Conservation (phyloP, 495 filamentous ascomycete genomes). For the Thermothielavioides terrestris region DNA sequence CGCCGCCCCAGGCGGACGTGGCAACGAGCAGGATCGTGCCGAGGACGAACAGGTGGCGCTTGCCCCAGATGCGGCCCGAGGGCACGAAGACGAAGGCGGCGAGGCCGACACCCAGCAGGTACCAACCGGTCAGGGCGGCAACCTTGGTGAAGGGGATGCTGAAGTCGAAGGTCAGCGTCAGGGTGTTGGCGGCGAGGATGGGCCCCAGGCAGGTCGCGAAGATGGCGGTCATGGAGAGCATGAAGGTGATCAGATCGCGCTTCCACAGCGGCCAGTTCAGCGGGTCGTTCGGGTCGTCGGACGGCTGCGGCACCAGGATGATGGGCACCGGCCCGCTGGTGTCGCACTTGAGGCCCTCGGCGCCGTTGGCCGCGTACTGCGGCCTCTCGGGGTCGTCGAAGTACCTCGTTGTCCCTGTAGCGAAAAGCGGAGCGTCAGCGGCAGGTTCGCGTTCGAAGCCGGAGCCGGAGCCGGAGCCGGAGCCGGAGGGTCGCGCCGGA, state of each 20-base stretch:
- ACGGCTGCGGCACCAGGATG: constrained; percentile 73
- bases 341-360: constrained; percentile 60
- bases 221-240: constrained; percentile 70
- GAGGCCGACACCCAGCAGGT: constrained; percentile 72
- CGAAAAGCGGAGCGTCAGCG: constrained; percentile 7
- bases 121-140: constrained; percentile 80
- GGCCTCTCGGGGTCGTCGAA: constrained; percentile 47
- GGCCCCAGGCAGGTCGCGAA: constrained; percentile 74
- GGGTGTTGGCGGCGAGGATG: constrained; percentile 78
- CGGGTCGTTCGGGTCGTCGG: constrained; percentile 73
- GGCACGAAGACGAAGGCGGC: constrained; percentile 78
- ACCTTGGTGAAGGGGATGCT: constrained; percentile 52
- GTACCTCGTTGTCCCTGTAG: constrained; percentile 57
- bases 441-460: too few relatives aligned
- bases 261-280: constrained; percentile 84
- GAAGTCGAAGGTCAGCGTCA: constrained; percentile 58
- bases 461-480: too few relatives aligned
- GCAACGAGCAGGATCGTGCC: constrained; percentile 64
- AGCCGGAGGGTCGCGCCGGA: not conserved
- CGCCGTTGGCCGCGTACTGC: constrained; percentile 29
- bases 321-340: constrained; percentile 55
- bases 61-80: constrained; percentile 84
- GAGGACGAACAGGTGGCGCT: constrained; percentile 78
- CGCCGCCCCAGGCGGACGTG: constrained; percentile 74
- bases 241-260: constrained; percentile 69